A percentile compares a stretch with the other conserved stretches of the same genome.
phyloP scores from a whole-genome alignment of 139 green algal species.

The Ostreobium quekettii region DNA sequence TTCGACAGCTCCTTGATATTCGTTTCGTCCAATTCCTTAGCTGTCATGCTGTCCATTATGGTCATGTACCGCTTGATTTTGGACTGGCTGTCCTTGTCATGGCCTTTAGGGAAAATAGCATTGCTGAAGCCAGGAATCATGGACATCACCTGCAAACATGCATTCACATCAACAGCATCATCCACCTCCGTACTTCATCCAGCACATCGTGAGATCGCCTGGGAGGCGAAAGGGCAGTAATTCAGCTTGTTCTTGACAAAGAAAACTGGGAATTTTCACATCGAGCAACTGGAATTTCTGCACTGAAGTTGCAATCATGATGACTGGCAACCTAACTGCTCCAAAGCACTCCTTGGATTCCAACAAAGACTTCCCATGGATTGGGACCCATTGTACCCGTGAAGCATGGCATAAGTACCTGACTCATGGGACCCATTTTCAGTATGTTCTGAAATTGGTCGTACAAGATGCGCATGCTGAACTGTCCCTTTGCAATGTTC shows the following conservation, averaged over 20 bases:
- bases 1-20: conserved; percentile 56
- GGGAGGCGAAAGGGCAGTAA: not conserved
- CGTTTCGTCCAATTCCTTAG: conserved; percentile 51
- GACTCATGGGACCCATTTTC: conserved; percentile 89
- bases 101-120: conserved; percentile 62
- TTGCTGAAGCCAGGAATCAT: conserved; percentile 93
- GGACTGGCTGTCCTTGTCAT: conserved; percentile 77
- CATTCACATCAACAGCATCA: not conserved
- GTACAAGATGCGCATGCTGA: conserved; percentile 92
- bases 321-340: too few relatives aligned
- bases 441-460: conserved; percentile 94
- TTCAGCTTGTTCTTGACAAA: conserved; percentile 4
- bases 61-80: conserved; percentile 89
- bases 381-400: not conserved
- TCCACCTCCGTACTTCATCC: conserved; percentile 11
- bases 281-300: too few relatives aligned
- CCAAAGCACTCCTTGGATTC: not conserved
- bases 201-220: not conserved
- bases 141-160: conserved; percentile 70
- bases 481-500: conserved; percentile 79
- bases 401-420: conserved; percentile 26
- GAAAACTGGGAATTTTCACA: not conserved
- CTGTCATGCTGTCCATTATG: conserved; percentile 97
- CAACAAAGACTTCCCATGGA: not conserved
- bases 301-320: too few relatives aligned